phyloP scores from a whole-genome alignment of 2,329 filamentous ascomycete species.

The Dactylellina haptotyla region DNA sequence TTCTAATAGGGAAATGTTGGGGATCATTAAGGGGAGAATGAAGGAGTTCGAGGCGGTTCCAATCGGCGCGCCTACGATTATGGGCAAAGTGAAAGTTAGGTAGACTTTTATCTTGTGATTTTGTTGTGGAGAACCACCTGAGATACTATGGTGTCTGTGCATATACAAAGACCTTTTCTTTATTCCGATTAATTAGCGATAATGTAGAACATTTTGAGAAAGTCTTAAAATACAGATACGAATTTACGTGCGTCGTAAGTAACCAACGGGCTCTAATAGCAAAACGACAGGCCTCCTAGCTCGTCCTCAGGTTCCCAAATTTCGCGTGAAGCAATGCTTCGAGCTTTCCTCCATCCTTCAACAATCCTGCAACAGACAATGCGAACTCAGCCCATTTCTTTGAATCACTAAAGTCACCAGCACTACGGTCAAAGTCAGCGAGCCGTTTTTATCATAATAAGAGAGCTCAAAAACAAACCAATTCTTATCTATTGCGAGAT shows the following conservation, averaged over 20 bases:
- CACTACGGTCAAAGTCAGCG: conserved; percentile 75
- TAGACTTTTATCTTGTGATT: conserved; percentile 60
- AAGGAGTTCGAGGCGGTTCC: conserved; percentile 79
- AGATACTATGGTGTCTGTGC: not conserved
- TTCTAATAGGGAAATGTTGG: conserved; percentile 90
- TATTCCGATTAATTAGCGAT: conserved; percentile 1
- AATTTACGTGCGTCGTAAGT: too few species aligned
- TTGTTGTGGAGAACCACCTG: not conserved
- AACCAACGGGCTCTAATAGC: not conserved
- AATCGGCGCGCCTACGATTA: conserved; percentile 87
- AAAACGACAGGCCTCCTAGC: not conserved
- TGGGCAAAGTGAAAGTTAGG: conserved; percentile 80
- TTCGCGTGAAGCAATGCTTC: conserved; percentile 64
- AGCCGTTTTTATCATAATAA: not conserved
- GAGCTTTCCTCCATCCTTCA: conserved; percentile 67
- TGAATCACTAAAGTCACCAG: conserved; percentile 67
- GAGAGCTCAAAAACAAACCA: conserved; percentile 50
- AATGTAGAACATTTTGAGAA: too few species aligned
- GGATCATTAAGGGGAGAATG: conserved; percentile 85
- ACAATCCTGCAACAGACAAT: conserved; percentile 70
- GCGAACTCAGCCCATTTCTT: conserved; percentile 73
- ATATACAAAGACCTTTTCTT: not conserved
- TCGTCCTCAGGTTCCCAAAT: conserved; percentile 58
- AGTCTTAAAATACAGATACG: too few species aligned
- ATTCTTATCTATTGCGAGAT: conserved; percentile 57